These are phyloP conservation scores for Umbelopsis vinacea DNA, from an alignment of 192 early-diverging fungal genomes.

Conservation along the genomic window DNA sequence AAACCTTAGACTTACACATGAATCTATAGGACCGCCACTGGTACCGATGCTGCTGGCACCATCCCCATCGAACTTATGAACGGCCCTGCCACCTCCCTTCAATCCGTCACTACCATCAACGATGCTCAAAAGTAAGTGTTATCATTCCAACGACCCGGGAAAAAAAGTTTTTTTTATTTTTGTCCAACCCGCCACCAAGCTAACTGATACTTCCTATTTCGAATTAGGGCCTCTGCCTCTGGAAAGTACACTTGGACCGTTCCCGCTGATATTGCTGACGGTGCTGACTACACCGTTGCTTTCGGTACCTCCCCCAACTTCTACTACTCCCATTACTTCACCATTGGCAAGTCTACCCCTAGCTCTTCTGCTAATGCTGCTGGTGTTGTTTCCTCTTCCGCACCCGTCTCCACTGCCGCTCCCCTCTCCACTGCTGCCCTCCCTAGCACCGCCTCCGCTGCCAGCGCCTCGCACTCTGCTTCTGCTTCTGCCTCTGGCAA, in stretches of 20 bases:
- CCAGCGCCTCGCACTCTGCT: not conserved
- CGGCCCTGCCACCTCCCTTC: conserved; percentile 1
- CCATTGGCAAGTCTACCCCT: conserved; percentile 7
- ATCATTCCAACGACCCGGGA: not conserved
- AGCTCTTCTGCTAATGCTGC: not conserved
- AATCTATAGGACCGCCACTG: conserved; percentile 2
- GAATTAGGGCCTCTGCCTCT: not conserved
- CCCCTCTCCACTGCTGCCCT: conserved; percentile 8
- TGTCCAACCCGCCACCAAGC: not conserved
- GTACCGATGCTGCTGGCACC: not conserved
- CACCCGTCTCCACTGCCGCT: not conserved
- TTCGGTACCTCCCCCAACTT: not conserved
- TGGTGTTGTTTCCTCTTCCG: not conserved
- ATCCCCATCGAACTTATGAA: not conserved
- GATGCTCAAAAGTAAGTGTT: not conserved
- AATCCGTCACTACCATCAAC: not conserved
- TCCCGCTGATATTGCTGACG: not conserved
- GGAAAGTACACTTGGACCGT: conserved; percentile 21
- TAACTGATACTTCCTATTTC: not conserved
- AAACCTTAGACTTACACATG: too few relatives aligned
- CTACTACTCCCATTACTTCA: conserved; percentile 19
- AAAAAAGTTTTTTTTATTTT: not conserved
- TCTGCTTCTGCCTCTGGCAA: not conserved
- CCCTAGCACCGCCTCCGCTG: not conserved
- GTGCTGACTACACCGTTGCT: conserved; percentile 14